phyloP scores from a whole-genome alignment of 257 asterid species.

The Anisodus acutangulus region DNA sequence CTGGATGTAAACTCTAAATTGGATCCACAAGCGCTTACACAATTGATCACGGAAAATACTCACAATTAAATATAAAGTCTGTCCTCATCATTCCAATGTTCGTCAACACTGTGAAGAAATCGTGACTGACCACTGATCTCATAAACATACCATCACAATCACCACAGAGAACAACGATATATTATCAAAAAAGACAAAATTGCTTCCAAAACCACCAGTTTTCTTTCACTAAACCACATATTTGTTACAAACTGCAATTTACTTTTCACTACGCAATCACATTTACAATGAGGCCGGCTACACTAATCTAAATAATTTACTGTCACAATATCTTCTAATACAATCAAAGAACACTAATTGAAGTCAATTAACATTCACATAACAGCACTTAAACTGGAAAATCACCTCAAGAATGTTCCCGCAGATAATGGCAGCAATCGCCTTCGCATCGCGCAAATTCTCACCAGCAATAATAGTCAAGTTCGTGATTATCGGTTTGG shows the following conservation, averaged over 20 bases:
- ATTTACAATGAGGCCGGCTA: neutral
- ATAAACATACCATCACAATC: slow-evolving; percentile 1
- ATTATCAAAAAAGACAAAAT: neutral
- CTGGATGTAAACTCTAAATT: neutral
- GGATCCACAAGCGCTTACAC: slow-evolving; percentile 1
- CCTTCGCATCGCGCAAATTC: slow-evolving; percentile 82
- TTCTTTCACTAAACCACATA: neutral
- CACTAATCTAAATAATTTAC: neutral
- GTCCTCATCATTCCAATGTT: neutral
- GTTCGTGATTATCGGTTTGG: slow-evolving; percentile 94
- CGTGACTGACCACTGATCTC: neutral
- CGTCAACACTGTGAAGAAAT: neutral
- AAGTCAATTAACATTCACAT: slow-evolving; percentile 14
- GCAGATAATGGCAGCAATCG: slow-evolving; percentile 70
- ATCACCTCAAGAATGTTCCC: slow-evolving; percentile 87
- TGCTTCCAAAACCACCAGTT: neutral
- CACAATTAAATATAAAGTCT: neutral
- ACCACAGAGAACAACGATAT: neutral
- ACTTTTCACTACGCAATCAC: neutral
- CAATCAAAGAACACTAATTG: neutral
- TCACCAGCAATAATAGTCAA: slow-evolving; percentile 75
- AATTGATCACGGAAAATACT: neutral
- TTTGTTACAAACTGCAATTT: neutral
- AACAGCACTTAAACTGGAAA: slow-evolving; percentile 38
- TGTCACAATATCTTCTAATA: neutral